A percentile compares a stretch with the other conserved stretches of the same genome.
These are phyloP conservation scores for Cryphonectria carpinicola DNA, from an alignment of 2,329 filamentous ascomycete species.

Conservation along the genomic window DNA sequence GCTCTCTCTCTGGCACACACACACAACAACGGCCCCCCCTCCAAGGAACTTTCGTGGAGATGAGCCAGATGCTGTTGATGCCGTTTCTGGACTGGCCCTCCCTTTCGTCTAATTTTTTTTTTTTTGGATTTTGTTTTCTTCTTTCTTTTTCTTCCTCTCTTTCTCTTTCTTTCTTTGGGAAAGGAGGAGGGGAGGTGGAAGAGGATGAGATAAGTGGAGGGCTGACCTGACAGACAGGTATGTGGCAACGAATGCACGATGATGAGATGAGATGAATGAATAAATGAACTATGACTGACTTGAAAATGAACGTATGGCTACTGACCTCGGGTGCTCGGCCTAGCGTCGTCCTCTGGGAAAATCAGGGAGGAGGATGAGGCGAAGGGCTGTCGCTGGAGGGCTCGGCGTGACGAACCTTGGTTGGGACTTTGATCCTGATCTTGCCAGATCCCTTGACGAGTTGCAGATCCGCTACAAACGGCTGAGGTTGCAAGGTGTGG, in stretches of 20 bases:
- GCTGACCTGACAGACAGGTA: background rate
- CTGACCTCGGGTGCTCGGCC: conserved; percentile 16
- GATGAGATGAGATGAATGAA: conserved; percentile 9
- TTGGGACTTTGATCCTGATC: conserved; percentile 13
- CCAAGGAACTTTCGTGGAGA: background rate
- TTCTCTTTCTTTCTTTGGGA: background rate
- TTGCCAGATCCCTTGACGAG: conserved; percentile 17
- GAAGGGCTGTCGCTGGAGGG: conserved; percentile 8
- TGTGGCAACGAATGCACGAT: conserved; percentile 7
- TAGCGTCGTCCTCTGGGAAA: background rate
- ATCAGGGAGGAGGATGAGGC: conserved; percentile 12
- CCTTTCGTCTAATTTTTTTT: background rate
- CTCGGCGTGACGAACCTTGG: background rate
- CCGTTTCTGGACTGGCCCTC: conserved; percentile 2
- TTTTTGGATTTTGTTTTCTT: background rate
- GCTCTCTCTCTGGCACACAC: conserved; percentile 1
- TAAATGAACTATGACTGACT: conserved; percentile 3
- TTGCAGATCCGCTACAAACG: conserved; percentile 18
- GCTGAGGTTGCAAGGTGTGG: conserved; percentile 2
- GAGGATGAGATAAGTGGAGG: background rate
- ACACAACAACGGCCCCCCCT: background rate
- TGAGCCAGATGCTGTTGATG: background rate
- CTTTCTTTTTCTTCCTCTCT: background rate
- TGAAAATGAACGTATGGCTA: background rate
- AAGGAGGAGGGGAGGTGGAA: no score